A percentile compares a stretch with the other conserved stretches of the same genome.
Evolutionary conservation across 306 rosid genomes (phyloP).

Genomic region (Pueraria montana): DNA sequence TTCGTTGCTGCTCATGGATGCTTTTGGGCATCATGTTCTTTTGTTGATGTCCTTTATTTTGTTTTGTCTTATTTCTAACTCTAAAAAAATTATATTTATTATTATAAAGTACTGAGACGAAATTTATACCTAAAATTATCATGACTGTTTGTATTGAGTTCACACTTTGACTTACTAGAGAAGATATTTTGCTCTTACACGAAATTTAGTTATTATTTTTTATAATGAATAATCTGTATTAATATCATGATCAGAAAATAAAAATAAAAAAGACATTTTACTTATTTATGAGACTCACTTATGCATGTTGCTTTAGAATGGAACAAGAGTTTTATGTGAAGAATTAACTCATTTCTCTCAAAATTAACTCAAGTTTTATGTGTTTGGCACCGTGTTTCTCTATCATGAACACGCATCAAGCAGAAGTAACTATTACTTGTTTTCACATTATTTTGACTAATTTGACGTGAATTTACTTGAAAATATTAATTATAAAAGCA

Average conservation of each 20-base stretch:
- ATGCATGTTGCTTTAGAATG: neutral
- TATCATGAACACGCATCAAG: too few species aligned
- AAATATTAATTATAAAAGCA: too few species aligned
- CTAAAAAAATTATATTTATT: neutral
- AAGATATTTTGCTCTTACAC: too few species aligned
- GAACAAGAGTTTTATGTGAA: neutral
- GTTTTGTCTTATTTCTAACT: neutral
- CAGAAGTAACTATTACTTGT: too few species aligned
- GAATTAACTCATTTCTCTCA: neutral
- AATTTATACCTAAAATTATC: neutral
- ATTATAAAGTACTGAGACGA: neutral
- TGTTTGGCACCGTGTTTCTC: too few species aligned
- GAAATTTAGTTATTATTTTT: too few species aligned
- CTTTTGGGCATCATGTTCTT: neutral
- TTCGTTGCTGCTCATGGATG: neutral
- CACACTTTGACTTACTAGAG: neutral
- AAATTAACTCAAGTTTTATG: too few species aligned
- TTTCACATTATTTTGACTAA: too few species aligned
- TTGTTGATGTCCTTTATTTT: neutral
- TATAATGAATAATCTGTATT: too few species aligned
- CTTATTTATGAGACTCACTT: neutral
- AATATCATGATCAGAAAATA: too few species aligned
- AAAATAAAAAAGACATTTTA: neutral
- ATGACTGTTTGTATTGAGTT: neutral
- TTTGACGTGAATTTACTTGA: too few species aligned